phyloP scores from a whole-genome alignment of 257 asterid species.

The Plectranthus barbatus region DNA sequence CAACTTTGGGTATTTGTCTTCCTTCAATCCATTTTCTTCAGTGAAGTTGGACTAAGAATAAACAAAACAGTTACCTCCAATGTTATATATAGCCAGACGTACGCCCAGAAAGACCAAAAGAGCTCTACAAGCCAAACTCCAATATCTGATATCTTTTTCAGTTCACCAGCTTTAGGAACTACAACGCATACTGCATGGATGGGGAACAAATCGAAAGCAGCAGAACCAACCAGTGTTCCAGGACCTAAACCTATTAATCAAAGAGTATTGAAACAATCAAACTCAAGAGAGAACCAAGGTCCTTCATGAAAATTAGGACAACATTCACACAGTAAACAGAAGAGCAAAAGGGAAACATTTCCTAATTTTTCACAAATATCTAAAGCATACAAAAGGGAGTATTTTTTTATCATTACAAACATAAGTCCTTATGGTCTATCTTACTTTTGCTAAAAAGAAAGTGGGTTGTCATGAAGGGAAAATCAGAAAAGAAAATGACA shows the following conservation, averaged over 20 bases:
- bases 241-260: conserved; percentile 77
- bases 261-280: conserved; percentile 2
- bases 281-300: neutral
- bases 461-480: neutral
- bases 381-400: neutral
- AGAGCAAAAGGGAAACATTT: neutral
- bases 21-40: neutral
- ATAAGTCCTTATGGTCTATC: neutral
- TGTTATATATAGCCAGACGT: conserved; percentile 89
- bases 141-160: conserved; percentile 80
- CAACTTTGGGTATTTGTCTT: neutral
- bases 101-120: conserved; percentile 99
- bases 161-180: conserved; percentile 88
- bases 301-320: neutral
- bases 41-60: conserved; percentile 8
- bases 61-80: conserved; percentile 46
- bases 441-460: neutral
- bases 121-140: conserved; percentile 98
- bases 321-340: neutral
- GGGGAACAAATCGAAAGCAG: conserved; percentile 96
- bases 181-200: conserved; percentile 96
- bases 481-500: neutral
- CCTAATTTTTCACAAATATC: neutral
- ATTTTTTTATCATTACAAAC: neutral
- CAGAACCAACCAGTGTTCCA: conserved; percentile 96